A percentile compares a stretch with the other conserved stretches of the same genome.
Evolutionary conservation across 805 yeast species (phyloP).

Genomic region (Monosporozyma aquatica): DNA sequence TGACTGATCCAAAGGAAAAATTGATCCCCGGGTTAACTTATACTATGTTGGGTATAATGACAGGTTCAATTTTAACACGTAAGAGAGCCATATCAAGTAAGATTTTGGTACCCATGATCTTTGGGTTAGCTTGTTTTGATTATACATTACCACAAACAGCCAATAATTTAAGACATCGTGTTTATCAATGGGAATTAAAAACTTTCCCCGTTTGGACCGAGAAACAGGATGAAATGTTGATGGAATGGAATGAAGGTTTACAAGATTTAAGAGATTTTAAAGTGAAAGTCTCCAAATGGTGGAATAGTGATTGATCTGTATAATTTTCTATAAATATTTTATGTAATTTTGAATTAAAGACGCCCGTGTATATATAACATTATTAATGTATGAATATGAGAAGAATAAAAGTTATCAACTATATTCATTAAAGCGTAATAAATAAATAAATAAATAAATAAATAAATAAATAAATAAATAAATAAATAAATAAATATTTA

Average conservation of each 20-base stretch:
- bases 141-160: constrained; percentile 53
- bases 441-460: background rate
- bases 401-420: too few species aligned
- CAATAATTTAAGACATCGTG: constrained; percentile 37
- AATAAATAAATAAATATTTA: background rate
- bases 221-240: constrained; percentile 17
- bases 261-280: constrained; percentile 7
- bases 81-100: constrained; percentile 41
- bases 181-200: constrained; percentile 42
- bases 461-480: background rate
- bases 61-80: constrained; percentile 54
- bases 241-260: constrained; percentile 8
- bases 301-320: background rate
- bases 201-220: constrained; percentile 20
- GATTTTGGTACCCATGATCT: constrained; percentile 40
- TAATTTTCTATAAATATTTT: background rate
- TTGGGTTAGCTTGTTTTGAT: constrained; percentile 45
- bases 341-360: too few species aligned
- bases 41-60: constrained; percentile 44
- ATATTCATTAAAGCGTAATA: too few species aligned
- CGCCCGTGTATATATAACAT: background rate
- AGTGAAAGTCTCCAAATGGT: constrained; percentile 2
- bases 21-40: constrained; percentile 51
- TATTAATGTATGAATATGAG: background rate
- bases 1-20: constrained; percentile 43